A percentile compares a stretch with the other conserved stretches of the same genome.
Evolutionary conservation across 306 rosid genomes (phyloP).

Genomic region (Trifolium repens): DNA sequence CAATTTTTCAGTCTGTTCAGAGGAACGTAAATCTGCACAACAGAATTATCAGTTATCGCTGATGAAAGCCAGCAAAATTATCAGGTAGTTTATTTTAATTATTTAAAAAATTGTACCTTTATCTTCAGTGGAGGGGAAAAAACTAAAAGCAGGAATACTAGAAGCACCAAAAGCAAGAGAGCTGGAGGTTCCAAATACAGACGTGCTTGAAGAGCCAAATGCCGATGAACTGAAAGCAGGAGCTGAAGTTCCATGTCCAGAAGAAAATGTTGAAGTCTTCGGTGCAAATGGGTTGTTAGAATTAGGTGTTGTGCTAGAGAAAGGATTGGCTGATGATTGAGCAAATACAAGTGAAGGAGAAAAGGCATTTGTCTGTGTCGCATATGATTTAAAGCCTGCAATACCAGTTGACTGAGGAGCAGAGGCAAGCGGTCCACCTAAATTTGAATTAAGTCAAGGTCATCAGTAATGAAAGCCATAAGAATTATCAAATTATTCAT

Average conservation of each 20-base stretch:
- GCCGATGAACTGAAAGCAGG: slow-evolving; percentile 67
- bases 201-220: slow-evolving; percentile 51
- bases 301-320: slow-evolving; percentile 61
- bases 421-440: slow-evolving; percentile 86
- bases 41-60: no score
- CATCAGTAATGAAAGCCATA: background rate
- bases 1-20: slow-evolving; percentile 64
- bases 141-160: slow-evolving; percentile 71
- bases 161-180: slow-evolving; percentile 79
- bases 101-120: slow-evolving; percentile 53
- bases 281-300: slow-evolving; percentile 71
- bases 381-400: slow-evolving; percentile 57
- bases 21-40: slow-evolving; percentile 12
- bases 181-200: slow-evolving; percentile 62
- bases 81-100: no score
- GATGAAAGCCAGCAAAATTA: no score
- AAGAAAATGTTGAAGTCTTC: slow-evolving; percentile 60
- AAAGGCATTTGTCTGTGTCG: slow-evolving; percentile 61
- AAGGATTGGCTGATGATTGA: slow-evolving; percentile 70
- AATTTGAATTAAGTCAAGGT: slow-evolving; percentile 40
- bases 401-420: slow-evolving; percentile 60
- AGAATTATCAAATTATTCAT: background rate
- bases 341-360: slow-evolving; percentile 58
- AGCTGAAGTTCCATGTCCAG: slow-evolving; percentile 60
- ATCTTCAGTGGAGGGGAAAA: slow-evolving; percentile 60